Conservation (phyloP, 768 basidiomycete genomes). For the Tulasnella sp. region DNA sequence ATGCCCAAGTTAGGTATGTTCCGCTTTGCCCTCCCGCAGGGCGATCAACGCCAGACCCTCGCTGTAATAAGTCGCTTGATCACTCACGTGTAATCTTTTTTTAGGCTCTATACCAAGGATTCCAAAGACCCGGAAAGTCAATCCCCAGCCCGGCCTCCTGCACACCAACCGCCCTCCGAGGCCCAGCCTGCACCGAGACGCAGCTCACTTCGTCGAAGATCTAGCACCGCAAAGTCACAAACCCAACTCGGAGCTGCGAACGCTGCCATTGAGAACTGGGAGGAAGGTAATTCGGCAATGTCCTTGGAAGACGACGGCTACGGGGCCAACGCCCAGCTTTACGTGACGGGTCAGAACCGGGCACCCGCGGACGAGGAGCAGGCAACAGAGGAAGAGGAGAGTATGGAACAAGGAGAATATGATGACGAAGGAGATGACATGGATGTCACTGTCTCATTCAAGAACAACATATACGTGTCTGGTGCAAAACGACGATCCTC, state of each 20-base stretch:
- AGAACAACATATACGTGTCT: not conserved
- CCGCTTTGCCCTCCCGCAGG: not conserved
- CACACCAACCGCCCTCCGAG: not conserved
- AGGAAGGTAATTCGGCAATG: constrained; percentile 11
- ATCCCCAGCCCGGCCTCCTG: not conserved
- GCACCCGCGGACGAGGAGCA: not conserved
- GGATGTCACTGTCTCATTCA: constrained; percentile 4
- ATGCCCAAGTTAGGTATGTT: constrained; percentile 14
- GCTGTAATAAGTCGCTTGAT: no score
- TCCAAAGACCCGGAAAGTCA: not conserved
- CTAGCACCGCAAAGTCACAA: not conserved
- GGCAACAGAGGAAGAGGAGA: not conserved
- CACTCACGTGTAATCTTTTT: not conserved
- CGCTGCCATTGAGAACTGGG: not conserved
- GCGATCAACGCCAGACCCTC: not conserved
- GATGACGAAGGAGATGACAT: constrained; percentile 11
- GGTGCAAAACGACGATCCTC: not conserved
- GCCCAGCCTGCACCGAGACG: not conserved
- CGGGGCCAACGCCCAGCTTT: constrained; percentile 1
- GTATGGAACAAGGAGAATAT: not conserved
- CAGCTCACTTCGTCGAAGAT: not conserved
- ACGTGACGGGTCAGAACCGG: not conserved
- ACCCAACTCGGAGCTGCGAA: not conserved
- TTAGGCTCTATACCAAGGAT: constrained; percentile 7
- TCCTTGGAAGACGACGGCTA: not conserved